These are phyloP conservation scores for Clausena lansium DNA, from an alignment of 345 rosid species.

Conservation along the genomic window DNA sequence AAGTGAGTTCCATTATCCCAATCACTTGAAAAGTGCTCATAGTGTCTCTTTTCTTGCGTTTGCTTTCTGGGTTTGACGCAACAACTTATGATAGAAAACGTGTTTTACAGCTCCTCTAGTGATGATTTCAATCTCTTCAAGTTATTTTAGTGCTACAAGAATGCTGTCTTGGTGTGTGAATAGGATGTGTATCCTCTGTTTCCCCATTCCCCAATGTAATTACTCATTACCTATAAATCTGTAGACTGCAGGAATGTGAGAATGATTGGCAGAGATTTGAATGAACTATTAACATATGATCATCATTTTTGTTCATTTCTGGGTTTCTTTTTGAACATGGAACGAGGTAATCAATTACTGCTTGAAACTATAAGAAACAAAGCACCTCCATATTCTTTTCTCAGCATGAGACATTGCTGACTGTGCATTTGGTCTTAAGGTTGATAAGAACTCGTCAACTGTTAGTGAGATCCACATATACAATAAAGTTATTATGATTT, in stretches of 20 bases:
- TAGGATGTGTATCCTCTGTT: not conserved
- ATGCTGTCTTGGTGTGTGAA: not conserved
- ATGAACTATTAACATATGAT: not conserved
- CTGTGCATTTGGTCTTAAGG: no score
- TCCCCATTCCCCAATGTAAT: not conserved
- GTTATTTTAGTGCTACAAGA: not conserved
- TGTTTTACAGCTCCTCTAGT: not conserved
- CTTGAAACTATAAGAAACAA: not conserved
- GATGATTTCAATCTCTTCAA: not conserved
- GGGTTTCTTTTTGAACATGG: not conserved
- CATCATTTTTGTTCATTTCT: not conserved
- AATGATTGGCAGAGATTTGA: not conserved
- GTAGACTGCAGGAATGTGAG: not conserved
- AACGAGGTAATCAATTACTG: not conserved
- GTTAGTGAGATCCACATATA: not conserved
- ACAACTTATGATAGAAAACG: not conserved
- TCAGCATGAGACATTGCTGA: not conserved
- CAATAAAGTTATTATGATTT: no score
- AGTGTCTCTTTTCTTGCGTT: not conserved
- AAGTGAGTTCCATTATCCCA: slow-evolving; percentile 35
- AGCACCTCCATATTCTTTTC: not conserved
- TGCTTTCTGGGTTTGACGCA: not conserved
- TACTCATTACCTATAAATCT: not conserved
- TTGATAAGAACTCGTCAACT: not conserved
- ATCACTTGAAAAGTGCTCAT: not conserved